Conservation (phyloP, 257 asterid species). For the Leptodermis oblonga region DNA sequence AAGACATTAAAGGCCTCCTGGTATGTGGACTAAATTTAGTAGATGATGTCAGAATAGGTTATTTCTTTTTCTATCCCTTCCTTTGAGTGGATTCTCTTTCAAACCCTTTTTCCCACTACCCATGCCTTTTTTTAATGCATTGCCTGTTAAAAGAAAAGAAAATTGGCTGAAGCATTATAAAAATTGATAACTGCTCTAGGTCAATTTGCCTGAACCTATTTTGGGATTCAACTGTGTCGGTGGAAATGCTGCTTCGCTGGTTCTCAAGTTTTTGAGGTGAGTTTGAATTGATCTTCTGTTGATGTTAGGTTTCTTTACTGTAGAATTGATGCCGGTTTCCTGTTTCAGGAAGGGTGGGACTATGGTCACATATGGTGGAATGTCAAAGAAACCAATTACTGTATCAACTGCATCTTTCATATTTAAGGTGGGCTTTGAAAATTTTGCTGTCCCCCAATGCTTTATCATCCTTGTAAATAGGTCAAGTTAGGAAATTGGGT, state of each 20-base stretch:
- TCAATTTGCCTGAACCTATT: slow-evolving; percentile 69
- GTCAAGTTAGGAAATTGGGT: not conserved
- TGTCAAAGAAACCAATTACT: slow-evolving; percentile 90
- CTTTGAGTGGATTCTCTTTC: not conserved
- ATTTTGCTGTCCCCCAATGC: not conserved
- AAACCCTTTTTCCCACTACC: not conserved
- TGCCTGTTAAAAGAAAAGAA: not conserved
- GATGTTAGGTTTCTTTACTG: not conserved
- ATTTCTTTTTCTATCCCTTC: not conserved
- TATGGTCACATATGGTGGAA: slow-evolving; percentile 98
- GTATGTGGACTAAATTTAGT: slow-evolving; percentile 31
- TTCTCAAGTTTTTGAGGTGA: slow-evolving; percentile 83
- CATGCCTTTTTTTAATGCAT: not conserved
- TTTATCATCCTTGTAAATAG: slow-evolving; percentile 7
- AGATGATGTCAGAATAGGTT: not conserved
- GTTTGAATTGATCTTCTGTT: slow-evolving; percentile 15
- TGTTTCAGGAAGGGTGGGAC: slow-evolving; percentile 78
- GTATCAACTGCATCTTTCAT: slow-evolving; percentile 80
- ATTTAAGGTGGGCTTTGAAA: slow-evolving; percentile 57
- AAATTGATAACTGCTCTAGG: slow-evolving; percentile 34
- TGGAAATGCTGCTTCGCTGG: slow-evolving; percentile 85
- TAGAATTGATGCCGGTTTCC: slow-evolving; percentile 15
- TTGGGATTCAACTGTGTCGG: slow-evolving; percentile 95
- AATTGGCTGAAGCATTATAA: not conserved
- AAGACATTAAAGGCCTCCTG: slow-evolving; percentile 72